Base-by-base conservation (phyloP, 176 grass and related monocot genomes). In the Areca catechu region DNA sequence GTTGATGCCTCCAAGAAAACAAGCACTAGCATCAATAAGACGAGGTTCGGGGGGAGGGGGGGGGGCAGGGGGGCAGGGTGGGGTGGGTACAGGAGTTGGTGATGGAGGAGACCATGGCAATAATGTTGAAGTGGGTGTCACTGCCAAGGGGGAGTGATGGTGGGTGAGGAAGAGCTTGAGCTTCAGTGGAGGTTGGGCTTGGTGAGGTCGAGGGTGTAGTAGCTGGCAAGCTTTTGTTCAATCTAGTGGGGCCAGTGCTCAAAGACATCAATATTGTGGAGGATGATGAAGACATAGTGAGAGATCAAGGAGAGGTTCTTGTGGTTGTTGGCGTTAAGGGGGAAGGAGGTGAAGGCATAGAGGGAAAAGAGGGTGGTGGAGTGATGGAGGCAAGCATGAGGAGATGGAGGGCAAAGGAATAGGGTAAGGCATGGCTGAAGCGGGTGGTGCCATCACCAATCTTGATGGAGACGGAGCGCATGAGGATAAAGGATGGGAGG, bases 391-490 rank as follows among this genome's bases (percentile, higher is more conserved):
- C 57, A 58, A 92, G 81, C 69, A 97, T 79, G 51, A 97, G 71
- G 28, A 91, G 75, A 73, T 88, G 79, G 14, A 85, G 72, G 28
- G 55, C 58, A 7, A 83, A 77, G 5, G 81, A 92, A 62, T 81
- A 91, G 51, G 77, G 61, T 37, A 72, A 69, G 50, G 74, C 52
- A 34, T 80, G 78, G 15, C 47, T 53, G 68, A 69, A 63, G 50
- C 63, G 69, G 20, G 29, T 20, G 20, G 71, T 55, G 53, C 78
- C 83, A 56, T 77, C 54, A 28, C 77, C 74, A 57, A 92, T 50
- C 47, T 97, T 92, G 51, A 97, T 78, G 21, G 93, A 85, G 48
- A 89, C 84, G 0, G 84, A 92, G 17, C 87, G 87, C 93, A 98
- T 98, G 7, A 24, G 34, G 10, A 12, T 2, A 43, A 2, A 43